A percentile compares a stretch with the other conserved stretches of the same genome.
Conservation (phyloP, 2,329 filamentous ascomycete genomes). For the Pestalotiopsis fici region DNA sequence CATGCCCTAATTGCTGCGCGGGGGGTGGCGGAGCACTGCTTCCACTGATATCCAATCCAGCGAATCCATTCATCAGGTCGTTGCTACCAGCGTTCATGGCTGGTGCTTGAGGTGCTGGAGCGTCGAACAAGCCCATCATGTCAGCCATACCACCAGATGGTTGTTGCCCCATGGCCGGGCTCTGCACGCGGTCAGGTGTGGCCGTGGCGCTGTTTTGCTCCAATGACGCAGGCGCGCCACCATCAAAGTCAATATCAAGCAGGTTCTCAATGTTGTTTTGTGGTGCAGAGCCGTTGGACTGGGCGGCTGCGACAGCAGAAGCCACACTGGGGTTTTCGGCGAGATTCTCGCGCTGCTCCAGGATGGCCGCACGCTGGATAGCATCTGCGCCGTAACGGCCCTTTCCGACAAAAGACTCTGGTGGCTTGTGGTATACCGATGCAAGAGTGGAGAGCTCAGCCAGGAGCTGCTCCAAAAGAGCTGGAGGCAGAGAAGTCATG, state of each 20-base stretch:
- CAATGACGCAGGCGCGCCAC: conserved; percentile 84
- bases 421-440: conserved; percentile 97
- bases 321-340: conserved; percentile 94
- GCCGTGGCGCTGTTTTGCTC: conserved; percentile 56
- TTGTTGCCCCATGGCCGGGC: conserved; percentile 48
- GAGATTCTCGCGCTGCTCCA: conserved; percentile 91
- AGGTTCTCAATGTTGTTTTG: conserved; percentile 91
- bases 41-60: conserved; percentile 73
- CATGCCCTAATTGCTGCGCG: conserved; percentile 54
- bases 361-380: conserved; percentile 92
- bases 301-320: conserved; percentile 70
- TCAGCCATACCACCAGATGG: conserved; percentile 56
- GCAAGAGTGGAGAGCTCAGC: conserved; percentile 90
- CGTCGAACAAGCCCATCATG: conserved; percentile 72
- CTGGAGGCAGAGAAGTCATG: conserved; percentile 82
- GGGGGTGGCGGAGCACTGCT: conserved; percentile 66
- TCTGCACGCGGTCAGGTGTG: conserved; percentile 70
- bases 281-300: conserved; percentile 54
- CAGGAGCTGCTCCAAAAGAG: conserved; percentile 86
- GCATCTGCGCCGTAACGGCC: conserved; percentile 92
- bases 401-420: conserved; percentile 96
- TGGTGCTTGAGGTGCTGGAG: conserved; percentile 52
- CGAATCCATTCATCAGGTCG: conserved; percentile 90
- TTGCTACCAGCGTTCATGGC: conserved; percentile 64
- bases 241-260: conserved; percentile 94